Evolutionary conservation across 768 basidiomycete species (phyloP).

Genomic region (Postia placenta): DNA sequence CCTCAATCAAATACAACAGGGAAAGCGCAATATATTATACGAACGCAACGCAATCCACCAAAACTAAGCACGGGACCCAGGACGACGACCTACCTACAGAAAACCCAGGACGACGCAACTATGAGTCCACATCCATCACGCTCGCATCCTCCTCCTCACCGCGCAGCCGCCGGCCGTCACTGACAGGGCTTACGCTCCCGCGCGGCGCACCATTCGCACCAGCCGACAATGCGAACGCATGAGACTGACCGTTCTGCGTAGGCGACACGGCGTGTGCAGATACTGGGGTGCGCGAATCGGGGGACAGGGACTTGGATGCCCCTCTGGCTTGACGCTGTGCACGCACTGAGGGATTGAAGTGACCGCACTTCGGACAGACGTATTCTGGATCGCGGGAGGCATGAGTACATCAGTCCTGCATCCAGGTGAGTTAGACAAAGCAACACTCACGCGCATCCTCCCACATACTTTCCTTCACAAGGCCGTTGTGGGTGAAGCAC

Average conservation of each 20-base stretch:
- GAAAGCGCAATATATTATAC: no score
- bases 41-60: no score
- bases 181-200: not conserved
- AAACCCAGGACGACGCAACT: not conserved
- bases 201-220: not conserved
- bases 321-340: constrained; percentile 15
- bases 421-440: not conserved
- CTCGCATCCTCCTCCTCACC: constrained; percentile 4
- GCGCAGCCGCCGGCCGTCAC: not conserved
- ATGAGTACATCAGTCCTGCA: not conserved
- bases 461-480: constrained; percentile 79
- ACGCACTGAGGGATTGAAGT: constrained; percentile 60
- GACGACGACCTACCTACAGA: no score
- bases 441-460: constrained; percentile 68
- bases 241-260: not conserved
- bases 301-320: constrained; percentile 10
- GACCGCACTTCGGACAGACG: constrained; percentile 77
- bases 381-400: constrained; percentile 56
- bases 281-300: not conserved
- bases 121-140: constrained; percentile 17
- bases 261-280: not conserved
- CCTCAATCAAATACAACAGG: no score
- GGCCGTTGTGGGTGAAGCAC: constrained; percentile 85
- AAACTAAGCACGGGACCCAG: no score
- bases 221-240: not conserved